A percentile compares a stretch with the other conserved stretches of the same genome.
Conservation (phyloP, 1,139 yeast genomes). For the Ashbya aceris region DNA sequence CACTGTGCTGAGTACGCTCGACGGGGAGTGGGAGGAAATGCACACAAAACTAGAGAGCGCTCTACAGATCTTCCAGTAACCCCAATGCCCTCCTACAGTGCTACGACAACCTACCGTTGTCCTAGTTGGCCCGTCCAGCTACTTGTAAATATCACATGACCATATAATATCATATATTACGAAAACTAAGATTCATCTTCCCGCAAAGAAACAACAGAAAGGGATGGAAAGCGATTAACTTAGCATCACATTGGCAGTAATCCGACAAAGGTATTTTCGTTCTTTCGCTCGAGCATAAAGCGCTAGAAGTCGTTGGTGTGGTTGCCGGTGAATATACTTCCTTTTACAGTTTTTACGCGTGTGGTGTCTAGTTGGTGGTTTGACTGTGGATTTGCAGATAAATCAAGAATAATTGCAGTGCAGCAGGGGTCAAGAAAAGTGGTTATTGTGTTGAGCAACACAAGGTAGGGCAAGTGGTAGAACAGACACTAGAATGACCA, state of each 20-base stretch:
- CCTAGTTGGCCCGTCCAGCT: neutral
- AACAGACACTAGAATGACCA: slow-evolving; percentile 49
- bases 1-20: slow-evolving; percentile 72
- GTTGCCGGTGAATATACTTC: too few relatives aligned
- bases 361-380: slow-evolving; percentile 1
- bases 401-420: neutral
- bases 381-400: neutral
- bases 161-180: neutral
- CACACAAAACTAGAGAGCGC: slow-evolving; percentile 70
- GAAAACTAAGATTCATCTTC: neutral
- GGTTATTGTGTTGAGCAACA: neutral
- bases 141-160: slow-evolving; percentile 1
- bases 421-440: neutral
- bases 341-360: too few relatives aligned
- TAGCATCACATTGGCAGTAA: neutral
- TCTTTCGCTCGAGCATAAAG: too few relatives aligned
- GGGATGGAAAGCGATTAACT: neutral
- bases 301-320: too few relatives aligned
- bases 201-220: slow-evolving; percentile 1
- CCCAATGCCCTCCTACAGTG: neutral
- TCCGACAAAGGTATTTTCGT: neutral
- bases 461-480: neutral
- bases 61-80: slow-evolving; percentile 44
- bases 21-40: slow-evolving; percentile 94
- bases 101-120: too few relatives aligned